phyloP scores from a whole-genome alignment of 352 stramenopile genomes.

The Elongisporangium prolatum region DNA sequence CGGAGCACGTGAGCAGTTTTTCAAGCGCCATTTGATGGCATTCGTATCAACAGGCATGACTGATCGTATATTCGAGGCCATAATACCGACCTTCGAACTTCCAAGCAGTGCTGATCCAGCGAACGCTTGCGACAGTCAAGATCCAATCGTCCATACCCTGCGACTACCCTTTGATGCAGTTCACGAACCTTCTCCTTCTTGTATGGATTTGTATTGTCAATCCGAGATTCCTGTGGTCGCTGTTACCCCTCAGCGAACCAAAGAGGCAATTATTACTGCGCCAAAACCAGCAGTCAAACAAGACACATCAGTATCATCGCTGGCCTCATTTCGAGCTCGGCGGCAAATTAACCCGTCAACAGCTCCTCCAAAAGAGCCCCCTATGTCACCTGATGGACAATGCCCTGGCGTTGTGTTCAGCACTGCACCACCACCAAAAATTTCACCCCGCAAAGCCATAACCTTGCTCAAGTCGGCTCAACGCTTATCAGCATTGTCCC shows the following conservation, averaged over 20 bases:
- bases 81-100: not conserved
- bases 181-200: not conserved
- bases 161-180: not conserved
- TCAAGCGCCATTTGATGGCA: slow-evolving; percentile 17
- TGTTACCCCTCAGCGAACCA: not conserved
- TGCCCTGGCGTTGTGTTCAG: slow-evolving; percentile 37
- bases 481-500: slow-evolving; percentile 6
- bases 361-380: not conserved
- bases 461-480: slow-evolving; percentile 20
- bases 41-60: slow-evolving; percentile 19
- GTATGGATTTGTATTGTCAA: not conserved
- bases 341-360: not conserved
- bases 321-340: not conserved
- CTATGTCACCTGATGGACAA: slow-evolving; percentile 5
- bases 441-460: slow-evolving; percentile 37
- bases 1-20: slow-evolving; percentile 19
- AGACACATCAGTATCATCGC: not conserved
- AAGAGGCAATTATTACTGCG: not conserved
- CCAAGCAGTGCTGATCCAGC: not conserved
- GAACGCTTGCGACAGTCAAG: not conserved
- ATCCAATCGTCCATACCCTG: not conserved
- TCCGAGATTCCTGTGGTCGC: not conserved
- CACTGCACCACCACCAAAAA: slow-evolving; percentile 9
- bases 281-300: not conserved
- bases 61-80: not conserved